Percentiles rank a stretch among this genome's conserved stretches.
Evolutionary conservation across 257 asterid genomes (phyloP).

Genomic region (Ophiorrhiza pumila): DNA sequence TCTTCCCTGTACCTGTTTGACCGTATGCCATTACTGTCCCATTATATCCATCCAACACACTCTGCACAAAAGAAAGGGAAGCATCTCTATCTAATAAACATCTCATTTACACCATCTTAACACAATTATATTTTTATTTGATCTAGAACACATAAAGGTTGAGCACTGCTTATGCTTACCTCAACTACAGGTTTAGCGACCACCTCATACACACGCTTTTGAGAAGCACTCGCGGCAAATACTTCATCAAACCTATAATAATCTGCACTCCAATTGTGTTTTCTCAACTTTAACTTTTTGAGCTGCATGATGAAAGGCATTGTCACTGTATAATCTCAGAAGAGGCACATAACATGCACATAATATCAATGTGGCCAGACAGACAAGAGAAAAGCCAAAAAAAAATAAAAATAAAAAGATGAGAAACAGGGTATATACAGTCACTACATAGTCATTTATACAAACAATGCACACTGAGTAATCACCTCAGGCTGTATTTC

Average conservation of each 20-base stretch:
- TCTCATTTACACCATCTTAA: background rate
- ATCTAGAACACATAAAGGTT: background rate
- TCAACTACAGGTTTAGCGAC: slow-evolving; percentile 97
- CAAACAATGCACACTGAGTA: background rate
- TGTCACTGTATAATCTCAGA: background rate
- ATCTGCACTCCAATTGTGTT: slow-evolving; percentile 87
- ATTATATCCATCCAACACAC: slow-evolving; percentile 85
- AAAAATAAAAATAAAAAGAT: background rate
- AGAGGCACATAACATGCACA: background rate
- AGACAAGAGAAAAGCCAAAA: slow-evolving; percentile 2
- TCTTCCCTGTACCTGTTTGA: slow-evolving; percentile 94
- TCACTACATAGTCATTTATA: background rate
- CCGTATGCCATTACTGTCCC: slow-evolving; percentile 95
- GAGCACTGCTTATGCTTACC: slow-evolving; percentile 31
- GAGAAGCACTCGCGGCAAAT: slow-evolving; percentile 75
- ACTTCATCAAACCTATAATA: slow-evolving; percentile 74
- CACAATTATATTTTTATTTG: background rate
- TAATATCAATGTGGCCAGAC: background rate
- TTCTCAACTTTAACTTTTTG: slow-evolving; percentile 70
- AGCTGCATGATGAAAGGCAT: slow-evolving; percentile 46
- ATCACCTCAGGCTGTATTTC: slow-evolving; percentile 92
- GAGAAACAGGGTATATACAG: background rate
- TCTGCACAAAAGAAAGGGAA: slow-evolving; percentile 48
- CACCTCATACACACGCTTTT: slow-evolving; percentile 80
- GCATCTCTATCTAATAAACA: slow-evolving; percentile 3